Evolutionary conservation across 2,329 filamentous ascomycete species (phyloP), one percentile per base, ranked within the genome.

Genomic region (Tolypocladium tropicale): DNA sequence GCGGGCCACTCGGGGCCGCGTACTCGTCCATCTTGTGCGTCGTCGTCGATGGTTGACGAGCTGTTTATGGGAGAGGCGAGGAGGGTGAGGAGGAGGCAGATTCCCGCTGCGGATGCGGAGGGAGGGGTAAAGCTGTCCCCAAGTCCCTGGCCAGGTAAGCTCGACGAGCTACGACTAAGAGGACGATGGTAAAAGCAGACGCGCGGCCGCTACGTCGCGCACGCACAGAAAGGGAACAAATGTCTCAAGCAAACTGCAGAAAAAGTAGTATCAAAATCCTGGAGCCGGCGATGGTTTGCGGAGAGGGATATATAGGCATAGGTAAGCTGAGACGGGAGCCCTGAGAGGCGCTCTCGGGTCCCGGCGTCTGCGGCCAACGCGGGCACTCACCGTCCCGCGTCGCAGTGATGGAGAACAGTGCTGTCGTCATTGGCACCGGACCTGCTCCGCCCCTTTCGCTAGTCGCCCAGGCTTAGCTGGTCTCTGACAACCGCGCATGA

Each of bases 1-100:
- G 80, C 51, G 81, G 81, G 28, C 80, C 80, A 28, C 72, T 53
- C 2, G 80, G 81, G 54, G 80, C 72, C 55, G 73, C 69, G 68
- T 78, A 83, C 60, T 83, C 78, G 61, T 75, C 74, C 81, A 83
- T 82, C 55, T 12, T 14, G 32, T 25, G 25, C 16, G 18, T 37
- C 23, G 37, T 21, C 25, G 11, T 52, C 4, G 49, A 23, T 12
- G 32, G n/a, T 23, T 12, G 32, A 52, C n/a, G 28, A 49, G 25
- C 25, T 32, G 28, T 32, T 49, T 21, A 4, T 12, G 4, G 7
- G 28, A 49, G 28, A 9, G 46, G 18, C 9, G 43, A 49, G 43
- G 30, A 10, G 16, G 16, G 25, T n/a, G 18, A 30, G 25, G 16
- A 30, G 6, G 43, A n/a, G 3, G 43, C 10, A 7, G 43, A 25